Conservation (phyloP, 345 rosid species). For the Cardiospermum halicacabum region DNA sequence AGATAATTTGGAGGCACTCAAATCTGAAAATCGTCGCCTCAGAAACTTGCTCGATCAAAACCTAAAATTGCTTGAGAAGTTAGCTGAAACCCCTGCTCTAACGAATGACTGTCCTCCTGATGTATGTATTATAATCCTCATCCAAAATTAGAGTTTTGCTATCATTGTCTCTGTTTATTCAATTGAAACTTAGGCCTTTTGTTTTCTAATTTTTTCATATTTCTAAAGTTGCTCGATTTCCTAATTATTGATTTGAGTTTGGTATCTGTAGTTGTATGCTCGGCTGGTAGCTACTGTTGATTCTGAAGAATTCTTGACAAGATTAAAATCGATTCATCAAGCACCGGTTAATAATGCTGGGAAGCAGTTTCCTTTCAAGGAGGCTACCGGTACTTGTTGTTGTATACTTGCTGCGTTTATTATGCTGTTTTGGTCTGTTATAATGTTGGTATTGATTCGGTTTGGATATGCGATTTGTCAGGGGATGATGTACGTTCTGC, state of each 20-base stretch:
- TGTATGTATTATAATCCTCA: constrained; percentile 42
- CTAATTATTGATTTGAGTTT: background rate
- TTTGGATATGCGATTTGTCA: constrained; percentile 27
- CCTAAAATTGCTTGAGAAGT: constrained; percentile 59
- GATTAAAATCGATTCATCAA: constrained; percentile 44
- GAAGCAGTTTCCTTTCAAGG: constrained; percentile 72
- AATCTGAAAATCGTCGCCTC: constrained; percentile 59
- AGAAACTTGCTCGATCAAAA: constrained; percentile 63
- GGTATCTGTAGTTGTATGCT: constrained; percentile 45
- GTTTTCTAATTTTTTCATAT: too few relatives aligned
- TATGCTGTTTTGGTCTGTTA: background rate
- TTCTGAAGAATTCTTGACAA: constrained; percentile 62
- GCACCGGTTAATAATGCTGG: constrained; percentile 41
- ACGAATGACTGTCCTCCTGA: constrained; percentile 69
- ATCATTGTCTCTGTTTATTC: too few relatives aligned
- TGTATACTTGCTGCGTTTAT: background rate
- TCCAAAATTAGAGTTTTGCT: too few relatives aligned
- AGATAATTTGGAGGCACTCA: constrained; percentile 57
- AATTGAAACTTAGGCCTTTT: too few relatives aligned
- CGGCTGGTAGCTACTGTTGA: constrained; percentile 61
- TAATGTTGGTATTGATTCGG: background rate
- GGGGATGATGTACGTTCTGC: constrained; percentile 55
- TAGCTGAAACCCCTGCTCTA: constrained; percentile 63
- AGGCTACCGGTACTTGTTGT: constrained; percentile 61
- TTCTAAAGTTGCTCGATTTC: background rate